These are phyloP conservation scores for Moringa oleifera DNA, from an alignment of 345 rosid genomes.

Conservation along the genomic window DNA sequence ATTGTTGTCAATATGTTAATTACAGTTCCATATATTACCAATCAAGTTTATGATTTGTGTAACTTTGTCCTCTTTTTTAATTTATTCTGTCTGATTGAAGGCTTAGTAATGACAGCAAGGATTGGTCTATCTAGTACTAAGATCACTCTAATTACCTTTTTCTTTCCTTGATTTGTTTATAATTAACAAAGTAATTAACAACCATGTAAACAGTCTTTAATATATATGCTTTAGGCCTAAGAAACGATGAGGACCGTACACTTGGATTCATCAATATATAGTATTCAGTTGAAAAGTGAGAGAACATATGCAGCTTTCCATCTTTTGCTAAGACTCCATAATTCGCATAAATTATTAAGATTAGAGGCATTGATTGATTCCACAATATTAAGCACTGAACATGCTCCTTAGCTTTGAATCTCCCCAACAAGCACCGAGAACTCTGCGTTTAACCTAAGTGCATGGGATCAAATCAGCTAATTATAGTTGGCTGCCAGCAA, in stretches of 20 bases:
- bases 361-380: conserved; percentile 13
- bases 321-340: not conserved
- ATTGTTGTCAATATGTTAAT: too few species aligned
- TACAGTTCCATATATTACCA: too few species aligned
- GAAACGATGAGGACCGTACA: conserved; percentile 28
- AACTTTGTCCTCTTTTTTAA: too few species aligned
- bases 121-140: not conserved
- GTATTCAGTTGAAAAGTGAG: not conserved
- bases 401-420: conserved; percentile 15
- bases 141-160: not conserved
- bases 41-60: too few species aligned
- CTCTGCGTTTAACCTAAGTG: not conserved
- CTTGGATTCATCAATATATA: conserved; percentile 14
- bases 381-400: conserved; percentile 17
- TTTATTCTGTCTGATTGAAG: conserved; percentile 18
- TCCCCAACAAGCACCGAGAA: not conserved
- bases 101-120: conserved; percentile 33
- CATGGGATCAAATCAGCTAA: not conserved
- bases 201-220: too few species aligned
- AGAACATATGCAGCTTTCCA: conserved; percentile 20
- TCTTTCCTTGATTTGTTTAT: not conserved
- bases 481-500: not conserved
- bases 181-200: not conserved
- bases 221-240: too few species aligned
- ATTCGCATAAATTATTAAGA: conserved; percentile 9